Evolutionary conservation across 768 basidiomycete genomes (phyloP), one percentile per base, ranked within the genome.

Genomic region (Rhizopogon vinicolor): DNA sequence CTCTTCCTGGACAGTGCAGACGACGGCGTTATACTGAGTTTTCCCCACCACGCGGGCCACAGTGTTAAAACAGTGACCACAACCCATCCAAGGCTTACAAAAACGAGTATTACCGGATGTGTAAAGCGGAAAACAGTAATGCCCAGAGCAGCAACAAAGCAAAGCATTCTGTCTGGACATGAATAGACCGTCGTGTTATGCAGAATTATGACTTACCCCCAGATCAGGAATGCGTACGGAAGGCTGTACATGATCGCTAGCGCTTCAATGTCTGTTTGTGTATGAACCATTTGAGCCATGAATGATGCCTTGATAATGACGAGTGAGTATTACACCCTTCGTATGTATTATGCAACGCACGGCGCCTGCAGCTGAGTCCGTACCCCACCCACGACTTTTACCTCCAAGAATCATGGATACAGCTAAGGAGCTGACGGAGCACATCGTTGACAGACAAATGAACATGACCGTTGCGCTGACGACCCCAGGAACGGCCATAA

Each of bases 401-500:
- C 72, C 69, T 13, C 65, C 61, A 0, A 78, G 68, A 28, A 76
- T 52, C 14, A 74, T 58, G 8, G 68, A 70, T 14, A 74, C 62
- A 39, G 76, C 55, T 44, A 73, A 66, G 33, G 68, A 68, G 3
- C 67, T 67, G 29, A 77, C 57, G 50, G 65, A 70, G 22, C 68
- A 61, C 3, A 76, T 49, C 7, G 68, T 68, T 1, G 77, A 78
- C 4, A 73, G 52, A 49, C 73, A 76, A 52, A 70, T 70, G 10
- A 69, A 59, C 12, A 75, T 66, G 41, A 62, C 0, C 61, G 44
- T 5, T 25, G 29, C 53, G 41, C 59, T n/a, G 54, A 22, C 72
- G 43, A 76, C 70, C 37, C 70, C 68, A 16, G 76, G 76, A 16
- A 84, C 81, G 3, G 78, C 75, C 16, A 85, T 62, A 58, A 83